phyloP scores from a whole-genome alignment of 2,329 filamentous ascomycete species.

The Ophiobolus disseminans region DNA sequence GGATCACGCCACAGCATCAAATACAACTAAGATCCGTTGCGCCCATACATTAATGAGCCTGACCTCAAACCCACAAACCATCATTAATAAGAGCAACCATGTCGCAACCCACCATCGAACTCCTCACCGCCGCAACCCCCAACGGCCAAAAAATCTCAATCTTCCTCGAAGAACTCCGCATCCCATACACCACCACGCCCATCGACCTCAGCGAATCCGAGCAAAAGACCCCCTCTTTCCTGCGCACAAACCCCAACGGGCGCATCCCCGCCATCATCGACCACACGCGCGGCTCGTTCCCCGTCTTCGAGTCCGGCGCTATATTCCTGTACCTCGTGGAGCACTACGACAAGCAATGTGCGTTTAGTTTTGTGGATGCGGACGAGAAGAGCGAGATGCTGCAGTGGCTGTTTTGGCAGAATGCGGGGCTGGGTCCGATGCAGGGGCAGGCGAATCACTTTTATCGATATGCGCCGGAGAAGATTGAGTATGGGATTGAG shows the following conservation, averaged over 20 bases:
- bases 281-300: conserved; percentile 69
- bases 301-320: conserved; percentile 79
- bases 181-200: conserved; percentile 24
- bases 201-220: conserved; percentile 72
- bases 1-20: neutral
- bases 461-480: conserved; percentile 76
- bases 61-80: conserved; percentile 22
- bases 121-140: conserved; percentile 83
- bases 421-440: conserved; percentile 79
- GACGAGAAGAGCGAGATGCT: conserved; percentile 78
- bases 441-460: conserved; percentile 82
- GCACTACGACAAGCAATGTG: conserved; percentile 78
- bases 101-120: conserved; percentile 59
- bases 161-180: conserved; percentile 76
- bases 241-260: conserved; percentile 87
- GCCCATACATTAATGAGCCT: too few relatives aligned
- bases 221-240: conserved; percentile 82
- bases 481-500: conserved; percentile 79
- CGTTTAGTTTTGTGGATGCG: conserved; percentile 77
- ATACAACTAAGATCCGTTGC: neutral
- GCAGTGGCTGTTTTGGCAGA: conserved; percentile 75
- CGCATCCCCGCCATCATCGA: conserved; percentile 86
- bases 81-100: too few relatives aligned
- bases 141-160: conserved; percentile 90
- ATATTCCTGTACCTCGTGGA: conserved; percentile 83